Conservation (phyloP, 441 rosid species). For the Jatropha multifida region DNA sequence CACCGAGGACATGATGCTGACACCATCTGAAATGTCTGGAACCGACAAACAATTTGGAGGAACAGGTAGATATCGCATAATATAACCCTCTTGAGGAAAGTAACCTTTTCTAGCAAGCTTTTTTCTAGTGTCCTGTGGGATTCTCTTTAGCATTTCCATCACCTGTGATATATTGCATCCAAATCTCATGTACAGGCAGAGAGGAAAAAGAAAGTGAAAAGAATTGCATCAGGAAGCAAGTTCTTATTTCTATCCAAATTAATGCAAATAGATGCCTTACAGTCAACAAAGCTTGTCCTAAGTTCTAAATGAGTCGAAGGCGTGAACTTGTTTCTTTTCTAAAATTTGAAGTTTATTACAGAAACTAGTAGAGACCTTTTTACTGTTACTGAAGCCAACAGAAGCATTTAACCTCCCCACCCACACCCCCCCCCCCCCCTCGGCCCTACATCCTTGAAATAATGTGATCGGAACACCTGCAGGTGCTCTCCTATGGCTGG, state of each 20-base stretch:
- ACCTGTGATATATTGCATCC: constrained; percentile 45
- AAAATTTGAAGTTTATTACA: not conserved
- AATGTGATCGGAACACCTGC: not conserved
- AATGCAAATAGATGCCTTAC: not conserved
- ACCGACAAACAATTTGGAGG: constrained; percentile 95
- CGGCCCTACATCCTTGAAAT: too few species aligned
- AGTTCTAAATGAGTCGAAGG: constrained; percentile 5
- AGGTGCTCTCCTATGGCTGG: not conserved
- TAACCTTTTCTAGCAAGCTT: constrained; percentile 80
- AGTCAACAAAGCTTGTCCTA: not conserved
- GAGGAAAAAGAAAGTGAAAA: not conserved
- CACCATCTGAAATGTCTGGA: constrained; percentile 88
- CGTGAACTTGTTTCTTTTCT: not conserved
- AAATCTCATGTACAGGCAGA: not conserved
- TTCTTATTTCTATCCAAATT: not conserved
- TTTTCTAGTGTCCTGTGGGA: constrained; percentile 63
- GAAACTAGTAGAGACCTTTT: not conserved
- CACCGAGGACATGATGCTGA: constrained; percentile 87
- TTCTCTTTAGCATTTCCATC: constrained; percentile 70
- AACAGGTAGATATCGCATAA: constrained; percentile 79
- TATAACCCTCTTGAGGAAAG: constrained; percentile 92
- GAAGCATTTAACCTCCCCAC: too few species aligned
- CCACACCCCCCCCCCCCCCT: too few species aligned
- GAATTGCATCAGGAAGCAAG: not conserved
- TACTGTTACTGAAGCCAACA: too few species aligned